Conservation (phyloP, 2,329 filamentous ascomycete species). For the Podosphaera fusca region DNA sequence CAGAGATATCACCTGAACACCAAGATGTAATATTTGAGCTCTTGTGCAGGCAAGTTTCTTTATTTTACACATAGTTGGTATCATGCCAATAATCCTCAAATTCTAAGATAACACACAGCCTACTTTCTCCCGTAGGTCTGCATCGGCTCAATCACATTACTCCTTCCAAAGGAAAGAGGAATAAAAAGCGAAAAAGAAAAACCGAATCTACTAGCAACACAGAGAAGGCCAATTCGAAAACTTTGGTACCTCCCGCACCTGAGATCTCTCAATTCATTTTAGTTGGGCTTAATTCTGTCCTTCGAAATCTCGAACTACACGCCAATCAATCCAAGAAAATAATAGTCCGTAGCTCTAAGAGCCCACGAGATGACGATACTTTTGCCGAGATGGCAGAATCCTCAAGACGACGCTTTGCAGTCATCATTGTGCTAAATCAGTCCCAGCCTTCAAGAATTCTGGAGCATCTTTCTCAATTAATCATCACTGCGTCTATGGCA, state of each 20-base stretch:
- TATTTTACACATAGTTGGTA: neutral
- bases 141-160: constrained; percentile 30
- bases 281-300: constrained; percentile 41
- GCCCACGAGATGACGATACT: neutral
- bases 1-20: constrained; percentile 29
- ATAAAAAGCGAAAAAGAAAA: constrained; percentile 29
- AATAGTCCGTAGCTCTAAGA: neutral
- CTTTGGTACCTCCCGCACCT: constrained; percentile 19
- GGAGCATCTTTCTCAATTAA: constrained; percentile 33
- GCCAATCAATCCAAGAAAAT: constrained; percentile 5
- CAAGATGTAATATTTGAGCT: constrained; percentile 43
- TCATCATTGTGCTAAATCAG: constrained; percentile 34
- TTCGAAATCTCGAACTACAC: constrained; percentile 24
- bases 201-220: constrained; percentile 15
- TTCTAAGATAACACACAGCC: constrained; percentile 20
- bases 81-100: neutral
- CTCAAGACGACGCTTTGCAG: constrained; percentile 14
- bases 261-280: constrained; percentile 34
- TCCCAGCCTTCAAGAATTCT: constrained; percentile 34
- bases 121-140: constrained; percentile 39
- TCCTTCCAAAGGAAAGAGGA: constrained; percentile 37
- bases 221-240: constrained; percentile 5
- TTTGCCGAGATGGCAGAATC: neutral
- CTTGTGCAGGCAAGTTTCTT: constrained; percentile 32
- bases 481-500: constrained; percentile 25